A percentile compares a stretch with the other conserved stretches of the same genome.
These are phyloP conservation scores for Kurtzmaniella quercitrusa DNA, from an alignment of 1,139 yeast species.

Conservation along the genomic window DNA sequence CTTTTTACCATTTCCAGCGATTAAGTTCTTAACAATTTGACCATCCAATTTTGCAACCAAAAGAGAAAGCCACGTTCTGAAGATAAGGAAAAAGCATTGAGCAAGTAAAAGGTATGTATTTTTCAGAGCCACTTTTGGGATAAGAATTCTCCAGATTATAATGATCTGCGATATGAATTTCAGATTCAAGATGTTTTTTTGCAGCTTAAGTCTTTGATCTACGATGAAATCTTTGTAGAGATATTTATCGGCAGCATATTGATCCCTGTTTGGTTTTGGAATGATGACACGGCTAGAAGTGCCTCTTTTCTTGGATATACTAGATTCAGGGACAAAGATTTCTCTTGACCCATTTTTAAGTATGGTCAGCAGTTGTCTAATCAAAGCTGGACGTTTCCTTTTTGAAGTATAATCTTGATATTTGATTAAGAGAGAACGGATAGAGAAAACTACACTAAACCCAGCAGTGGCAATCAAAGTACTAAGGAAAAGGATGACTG, in stretches of 20 bases:
- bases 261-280: conserved; percentile 55
- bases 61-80: conserved; percentile 84
- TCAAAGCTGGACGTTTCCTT: conserved; percentile 33
- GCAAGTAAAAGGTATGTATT: conserved; percentile 63
- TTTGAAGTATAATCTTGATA: conserved; percentile 28
- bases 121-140: conserved; percentile 68
- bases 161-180: conserved; percentile 68
- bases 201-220: conserved; percentile 31
- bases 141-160: conserved; percentile 77
- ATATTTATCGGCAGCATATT: conserved; percentile 66
- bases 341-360: conserved; percentile 54
- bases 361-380: conserved; percentile 40
- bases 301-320: conserved; percentile 24
- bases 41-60: conserved; percentile 89
- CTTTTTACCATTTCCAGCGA: conserved; percentile 74
- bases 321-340: conserved; percentile 49
- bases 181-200: conserved; percentile 49
- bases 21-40: conserved; percentile 83
- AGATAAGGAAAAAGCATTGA: conserved; percentile 70
- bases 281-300: conserved; percentile 46
- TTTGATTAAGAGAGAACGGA: conserved; percentile 27
- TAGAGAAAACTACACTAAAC: conserved; percentile 32
- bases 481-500: conserved; percentile 40
- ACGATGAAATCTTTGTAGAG: conserved; percentile 50
- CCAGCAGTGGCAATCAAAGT: conserved; percentile 43